Evolutionary conservation across 768 basidiomycete species (phyloP).

Genomic region (Lactarius hengduanensis): DNA sequence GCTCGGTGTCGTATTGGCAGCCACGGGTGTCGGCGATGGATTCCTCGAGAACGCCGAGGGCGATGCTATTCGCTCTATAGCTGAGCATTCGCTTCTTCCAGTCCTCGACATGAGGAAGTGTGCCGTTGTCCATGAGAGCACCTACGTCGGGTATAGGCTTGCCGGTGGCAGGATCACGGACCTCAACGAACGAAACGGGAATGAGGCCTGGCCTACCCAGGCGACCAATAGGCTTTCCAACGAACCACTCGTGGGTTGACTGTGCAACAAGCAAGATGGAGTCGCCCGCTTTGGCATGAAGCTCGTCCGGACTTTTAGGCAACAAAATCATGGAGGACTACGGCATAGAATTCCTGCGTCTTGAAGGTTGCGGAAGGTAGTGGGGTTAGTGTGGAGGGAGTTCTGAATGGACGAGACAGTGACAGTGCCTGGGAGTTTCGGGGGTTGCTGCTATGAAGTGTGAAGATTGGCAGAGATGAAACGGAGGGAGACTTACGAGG

Average conservation of each 20-base stretch:
- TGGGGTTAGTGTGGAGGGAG: conserved; percentile 37
- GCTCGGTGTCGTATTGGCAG: conserved; percentile 38
- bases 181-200: conserved; percentile 95
- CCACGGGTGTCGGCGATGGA: conserved; percentile 38
- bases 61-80: conserved; percentile 95
- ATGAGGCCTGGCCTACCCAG: conserved; percentile 96
- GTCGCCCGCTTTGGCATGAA: conserved; percentile 92
- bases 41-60: conserved; percentile 91
- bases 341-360: conserved; percentile 81
- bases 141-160: conserved; percentile 72
- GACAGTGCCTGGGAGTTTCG: conserved; percentile 17
- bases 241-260: conserved; percentile 99
- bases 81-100: conserved; percentile 95
- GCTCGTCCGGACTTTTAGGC: conserved; percentile 95
- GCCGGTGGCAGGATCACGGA: conserved; percentile 88
- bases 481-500: conserved; percentile 48
- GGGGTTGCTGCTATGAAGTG: conserved; percentile 6
- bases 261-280: conserved; percentile 96
- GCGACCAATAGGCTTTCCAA: conserved; percentile 95
- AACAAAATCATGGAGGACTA: conserved; percentile 91
- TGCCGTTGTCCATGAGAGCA: conserved; percentile 82
- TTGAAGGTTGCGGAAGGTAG: conserved; percentile 27
- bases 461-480: conserved; percentile 18
- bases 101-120: conserved; percentile 92
- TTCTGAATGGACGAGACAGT: conserved; percentile 28